Percentiles rank a stretch among this genome's conserved stretches.
Evolutionary conservation across 2,329 filamentous ascomycete species (phyloP).

Genomic region (Phyllosticta citribraziliensis): DNA sequence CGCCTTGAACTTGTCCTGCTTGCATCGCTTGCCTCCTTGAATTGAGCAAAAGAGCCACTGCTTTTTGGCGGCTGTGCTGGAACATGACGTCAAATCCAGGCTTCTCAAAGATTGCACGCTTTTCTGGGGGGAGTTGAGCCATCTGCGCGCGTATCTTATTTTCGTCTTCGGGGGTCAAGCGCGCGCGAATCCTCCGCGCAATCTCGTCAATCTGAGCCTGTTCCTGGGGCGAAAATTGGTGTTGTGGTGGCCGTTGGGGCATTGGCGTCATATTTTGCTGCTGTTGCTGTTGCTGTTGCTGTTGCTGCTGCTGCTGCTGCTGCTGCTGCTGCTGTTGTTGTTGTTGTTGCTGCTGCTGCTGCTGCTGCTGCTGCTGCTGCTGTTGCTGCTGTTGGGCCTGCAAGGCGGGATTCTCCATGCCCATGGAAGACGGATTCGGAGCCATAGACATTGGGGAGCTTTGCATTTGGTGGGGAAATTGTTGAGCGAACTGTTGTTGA

Average conservation of each 20-base stretch:
- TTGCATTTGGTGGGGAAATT: constrained; percentile 43
- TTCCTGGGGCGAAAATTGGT: constrained; percentile 8
- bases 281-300: constrained; percentile 12
- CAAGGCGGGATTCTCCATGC: constrained; percentile 19
- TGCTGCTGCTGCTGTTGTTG: constrained; percentile 16
- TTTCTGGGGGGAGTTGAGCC: constrained; percentile 37
- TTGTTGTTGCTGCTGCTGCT: constrained; percentile 3
- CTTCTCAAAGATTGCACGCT: constrained; percentile 34
- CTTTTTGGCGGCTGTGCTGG: constrained; percentile 23
- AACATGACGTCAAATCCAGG: constrained; percentile 40
- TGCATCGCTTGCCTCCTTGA: constrained; percentile 19
- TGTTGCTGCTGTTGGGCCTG: constrained; percentile 18
- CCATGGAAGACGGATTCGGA: constrained; percentile 23
- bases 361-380: constrained; percentile 23
- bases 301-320: constrained; percentile 22
- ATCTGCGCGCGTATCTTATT: constrained; percentile 32
- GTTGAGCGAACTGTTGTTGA: constrained; percentile 35
- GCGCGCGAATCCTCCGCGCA: constrained; percentile 38
- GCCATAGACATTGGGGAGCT: constrained; percentile 37
- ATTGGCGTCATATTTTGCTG: constrained; percentile 10
- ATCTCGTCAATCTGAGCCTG: constrained; percentile 23
- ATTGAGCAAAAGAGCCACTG: constrained; percentile 17
- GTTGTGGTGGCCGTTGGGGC: constrained; percentile 16
- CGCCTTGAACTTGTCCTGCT: not conserved
- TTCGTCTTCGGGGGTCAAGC: constrained; percentile 40